Base-by-base conservation (phyloP, 371 early-diverging fungal genomes). In the Actinomucor elegans region DNA sequence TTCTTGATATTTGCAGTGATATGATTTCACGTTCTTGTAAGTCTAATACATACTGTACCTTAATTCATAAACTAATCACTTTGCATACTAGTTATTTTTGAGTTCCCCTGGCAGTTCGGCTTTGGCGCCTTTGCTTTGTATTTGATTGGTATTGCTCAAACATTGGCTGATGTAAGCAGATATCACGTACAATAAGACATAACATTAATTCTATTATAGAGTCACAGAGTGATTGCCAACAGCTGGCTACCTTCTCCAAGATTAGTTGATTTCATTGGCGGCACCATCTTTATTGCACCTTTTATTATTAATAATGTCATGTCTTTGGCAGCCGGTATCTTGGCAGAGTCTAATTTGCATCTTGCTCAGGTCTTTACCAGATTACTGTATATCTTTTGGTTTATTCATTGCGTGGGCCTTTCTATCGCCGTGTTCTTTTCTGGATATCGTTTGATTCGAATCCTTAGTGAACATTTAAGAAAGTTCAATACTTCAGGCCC, bases 221-320 rank as follows among this genome's bases (percentile, higher is more conserved):
- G 71, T 40, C 77, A 76, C 33, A 64, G 59, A 59, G 66, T 66
- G 0, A 55, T 76, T 38, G 61, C 73, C 9, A 68, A 52, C 10
- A 71, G 69, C 26, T 76, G 77, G 77, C n/a, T 76, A 11, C 77
- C 77, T n/a, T 69, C 73, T 1, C 66, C 77, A 9, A 27, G 20
- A 21, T 9, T 67, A 24, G 77, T 73, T 5, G 73, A 76, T 48
- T 31, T 68, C 17, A 40, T 73, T 18, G 71, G 77, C 5, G 52
- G 65, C 21, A 59, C 60, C 4, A 53, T 71, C 21, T 48, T 76
- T 18, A 23, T 76, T 12, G 45, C 63, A 15, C 77, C 77, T 4
- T 67, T 73, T 48, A 55, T 73, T 8, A 34, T 64, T 23, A 69
- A 76, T 31, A 76, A 73, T 27, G 42, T 60, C 14, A 62, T 67